phyloP scores from a whole-genome alignment of 1,284 basidiomycete species.

The Cryptococcus hybrid region DNA sequence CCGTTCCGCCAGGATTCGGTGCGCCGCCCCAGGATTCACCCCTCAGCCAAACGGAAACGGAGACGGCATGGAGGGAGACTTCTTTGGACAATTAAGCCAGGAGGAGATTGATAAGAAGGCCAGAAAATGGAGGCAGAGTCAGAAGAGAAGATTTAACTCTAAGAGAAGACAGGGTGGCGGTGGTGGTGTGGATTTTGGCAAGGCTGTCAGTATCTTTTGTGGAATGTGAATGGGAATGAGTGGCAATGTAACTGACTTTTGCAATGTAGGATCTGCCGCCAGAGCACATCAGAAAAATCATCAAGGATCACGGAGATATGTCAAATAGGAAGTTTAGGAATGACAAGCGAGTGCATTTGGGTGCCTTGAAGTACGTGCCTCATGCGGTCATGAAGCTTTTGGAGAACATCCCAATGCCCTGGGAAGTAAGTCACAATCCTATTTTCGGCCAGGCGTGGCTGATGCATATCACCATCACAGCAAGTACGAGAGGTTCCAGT shows the following conservation, averaged over 20 bases:
- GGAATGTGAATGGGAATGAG: not conserved
- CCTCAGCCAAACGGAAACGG: slow-evolving; percentile 25
- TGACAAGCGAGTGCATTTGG: slow-evolving; percentile 98
- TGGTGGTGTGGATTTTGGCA: slow-evolving; percentile 50
- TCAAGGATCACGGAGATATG: slow-evolving; percentile 98
- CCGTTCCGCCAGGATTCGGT: slow-evolving; percentile 47
- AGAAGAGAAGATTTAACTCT: slow-evolving; percentile 47
- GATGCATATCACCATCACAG: slow-evolving; percentile 25
- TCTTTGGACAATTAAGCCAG: slow-evolving; percentile 43
- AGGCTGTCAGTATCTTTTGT: slow-evolving; percentile 41
- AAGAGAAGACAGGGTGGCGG: slow-evolving; percentile 49
- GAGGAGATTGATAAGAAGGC: slow-evolving; percentile 52
- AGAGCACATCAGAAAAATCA: slow-evolving; percentile 96
- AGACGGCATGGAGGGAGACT: slow-evolving; percentile 42
- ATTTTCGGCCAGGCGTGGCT: not conserved
- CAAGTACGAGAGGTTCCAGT: slow-evolving; percentile 97
- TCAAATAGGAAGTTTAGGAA: slow-evolving; percentile 94
- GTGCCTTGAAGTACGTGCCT: slow-evolving; percentile 97
- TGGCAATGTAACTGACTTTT: not conserved
- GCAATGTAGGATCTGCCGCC: slow-evolving; percentile 45
- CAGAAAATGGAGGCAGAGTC: slow-evolving; percentile 49
- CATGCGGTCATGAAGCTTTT: slow-evolving; percentile 99
- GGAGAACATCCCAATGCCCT: slow-evolving; percentile 98
- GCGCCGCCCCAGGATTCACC: slow-evolving; percentile 41
- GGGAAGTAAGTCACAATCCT: slow-evolving; percentile 61